Evolutionary conservation across 306 rosid genomes (phyloP), one percentile per base, ranked within the genome.

Genomic region (Pueraria montana): DNA sequence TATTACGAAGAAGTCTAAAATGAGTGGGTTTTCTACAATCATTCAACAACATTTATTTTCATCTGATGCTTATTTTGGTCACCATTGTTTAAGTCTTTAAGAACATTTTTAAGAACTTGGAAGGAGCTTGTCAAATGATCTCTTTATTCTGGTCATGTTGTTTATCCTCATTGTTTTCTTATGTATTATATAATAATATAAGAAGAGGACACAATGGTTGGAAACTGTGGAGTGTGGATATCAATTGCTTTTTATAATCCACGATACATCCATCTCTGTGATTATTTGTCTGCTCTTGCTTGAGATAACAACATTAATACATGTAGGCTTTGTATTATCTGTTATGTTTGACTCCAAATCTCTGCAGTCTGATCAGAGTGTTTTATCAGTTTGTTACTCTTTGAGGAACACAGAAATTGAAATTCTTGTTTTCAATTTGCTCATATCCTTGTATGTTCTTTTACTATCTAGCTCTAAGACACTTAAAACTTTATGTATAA

Each of bases 11-110:
- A n/a, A 32, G 21, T 27, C 14, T 66, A 66, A 4, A 12, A 52
- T 52, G 40, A 79, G 34, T 21, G 53, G 27, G 4, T 50, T 78
- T 50, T 78, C 66, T 20, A 9, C 42, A 17, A 38, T 52, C 77
- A 55, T 69, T 7, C 17, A 55, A 42, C 55, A 23, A 5, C 21
- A 62, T 40, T 69, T 23, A 7, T 55, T 24, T 69, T 69, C 12
- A 40, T 56, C 24, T 23, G 59, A 27, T 59, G 43, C 38, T 76
- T 23, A 62, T 62, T 62, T 43, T 77, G 59, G 11, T 48, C 17
- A 48, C 43, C 38, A 24, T 45, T 23, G n/a, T 61, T 61, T 27
- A n/a, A n/a, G n/a, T n/a, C n/a, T n/a, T n/a, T n/a, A 20, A 56
- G 5, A 18, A 8, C 27, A 20, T 21, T 12, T 38, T 62, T 27